Evolutionary conservation across 306 rosid genomes (phyloP).

Genomic region (Canavalia gladiata): DNA sequence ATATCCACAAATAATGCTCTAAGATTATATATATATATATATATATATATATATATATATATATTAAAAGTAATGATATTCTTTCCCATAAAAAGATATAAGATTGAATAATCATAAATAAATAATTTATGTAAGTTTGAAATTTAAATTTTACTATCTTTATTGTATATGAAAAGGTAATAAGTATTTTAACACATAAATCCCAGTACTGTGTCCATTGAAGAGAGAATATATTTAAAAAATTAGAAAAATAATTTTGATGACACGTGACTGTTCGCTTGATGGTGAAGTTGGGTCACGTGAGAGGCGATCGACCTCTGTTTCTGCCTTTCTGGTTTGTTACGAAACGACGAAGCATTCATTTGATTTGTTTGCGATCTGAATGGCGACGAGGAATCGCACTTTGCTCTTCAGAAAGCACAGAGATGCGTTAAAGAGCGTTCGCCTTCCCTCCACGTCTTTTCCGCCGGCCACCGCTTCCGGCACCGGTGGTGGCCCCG

Average conservation of each 20-base stretch:
- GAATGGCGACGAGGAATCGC: constrained; percentile 82
- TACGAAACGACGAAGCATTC: constrained; percentile 45
- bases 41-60: too few relatives aligned
- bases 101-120: too few relatives aligned
- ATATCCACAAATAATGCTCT: too few relatives aligned
- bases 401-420: constrained; percentile 67
- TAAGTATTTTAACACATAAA: too few relatives aligned
- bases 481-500: constrained; percentile 69
- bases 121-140: too few relatives aligned
- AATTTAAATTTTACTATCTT: too few relatives aligned
- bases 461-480: constrained; percentile 58
- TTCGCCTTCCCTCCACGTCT: constrained; percentile 71
- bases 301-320: constrained; percentile 38
- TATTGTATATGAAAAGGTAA: too few relatives aligned
- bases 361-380: constrained; percentile 38
- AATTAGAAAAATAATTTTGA: background rate
- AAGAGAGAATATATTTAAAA: too few relatives aligned
- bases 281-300: constrained; percentile 48
- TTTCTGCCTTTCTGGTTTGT: constrained; percentile 31
- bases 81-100: too few relatives aligned
- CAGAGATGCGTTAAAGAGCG: constrained; percentile 86
- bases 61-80: too few relatives aligned
- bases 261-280: constrained; percentile 56
- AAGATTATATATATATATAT: too few relatives aligned
- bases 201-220: too few relatives aligned